Percentiles rank a stretch among this genome's conserved stretches.
Conservation (phyloP, 1,139 yeast species). For the Saccharomyces pastorianus region DNA sequence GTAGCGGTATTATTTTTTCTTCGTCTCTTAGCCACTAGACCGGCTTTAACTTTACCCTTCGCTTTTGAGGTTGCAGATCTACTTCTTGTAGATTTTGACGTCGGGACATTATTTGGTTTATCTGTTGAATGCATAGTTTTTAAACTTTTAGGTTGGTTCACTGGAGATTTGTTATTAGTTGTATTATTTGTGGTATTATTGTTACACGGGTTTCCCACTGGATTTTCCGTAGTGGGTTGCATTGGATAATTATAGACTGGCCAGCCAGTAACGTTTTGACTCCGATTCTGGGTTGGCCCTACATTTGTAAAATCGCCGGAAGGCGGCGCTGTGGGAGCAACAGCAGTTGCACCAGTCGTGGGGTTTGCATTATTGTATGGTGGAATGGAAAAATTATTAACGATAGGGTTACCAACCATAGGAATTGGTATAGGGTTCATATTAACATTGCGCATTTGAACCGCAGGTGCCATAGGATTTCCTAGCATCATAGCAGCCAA, state of each 20-base stretch:
- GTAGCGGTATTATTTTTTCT: background rate
- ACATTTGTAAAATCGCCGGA: background rate
- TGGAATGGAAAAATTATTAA: constrained; percentile 5
- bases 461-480: background rate
- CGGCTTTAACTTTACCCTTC: background rate
- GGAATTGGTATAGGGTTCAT: constrained; percentile 1
- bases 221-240: constrained; percentile 2
- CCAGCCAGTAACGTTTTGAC: constrained; percentile 9
- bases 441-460: background rate
- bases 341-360: constrained; percentile 17
- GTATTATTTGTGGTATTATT: background rate
- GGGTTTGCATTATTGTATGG: constrained; percentile 17
- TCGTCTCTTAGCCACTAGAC: background rate
- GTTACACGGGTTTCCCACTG: background rate
- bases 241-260: constrained; percentile 15
- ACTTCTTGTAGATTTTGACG: background rate
- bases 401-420: background rate
- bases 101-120: background rate
- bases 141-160: background rate
- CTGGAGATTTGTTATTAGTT: background rate
- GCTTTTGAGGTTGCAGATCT: background rate
- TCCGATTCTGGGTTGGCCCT: constrained; percentile 1
- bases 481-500: constrained; percentile 13
- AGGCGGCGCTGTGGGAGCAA: constrained; percentile 9
- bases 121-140: background rate